Base-by-base conservation (phyloP, 78 protist species). In the Isochrysis galbana region DNA sequence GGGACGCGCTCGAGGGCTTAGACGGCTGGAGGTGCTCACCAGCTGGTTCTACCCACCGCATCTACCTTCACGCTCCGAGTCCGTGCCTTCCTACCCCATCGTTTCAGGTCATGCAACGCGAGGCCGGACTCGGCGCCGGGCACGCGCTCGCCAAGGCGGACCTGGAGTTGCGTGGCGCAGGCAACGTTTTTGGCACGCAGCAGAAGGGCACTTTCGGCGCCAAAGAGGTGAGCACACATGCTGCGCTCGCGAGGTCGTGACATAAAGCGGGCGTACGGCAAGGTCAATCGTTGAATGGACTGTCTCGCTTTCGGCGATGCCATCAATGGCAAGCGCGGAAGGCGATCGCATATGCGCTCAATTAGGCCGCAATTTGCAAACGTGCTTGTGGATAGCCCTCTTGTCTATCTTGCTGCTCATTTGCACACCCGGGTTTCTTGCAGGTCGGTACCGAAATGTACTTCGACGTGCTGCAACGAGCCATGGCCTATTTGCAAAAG, bases 121-220 rank as follows among this genome's bases (percentile, higher is more conserved):
- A 38, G 47, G 7, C 54, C 34, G 55, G 1, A 25, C 87, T 61
- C 32, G 74, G 77, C 42, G 29, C 32, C 36, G 89, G 90, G 61
- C 61, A 51, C 61, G 61, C 61, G 32, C 82, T 92, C 78, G 87
- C 94, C 44, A 21, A 34, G 34, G 23, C 38, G 34, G 94, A 92
- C 86, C 91, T 92, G 41, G 61, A 38, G 51, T 45, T 92, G 23
- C 94, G 94, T 14, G 94, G 94, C 51, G 91, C 91, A 3, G 94
- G 94, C 72, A 51, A 23, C 72, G 72, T 92, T 7, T 38, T 92
- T 17, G 94, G 94, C 45, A 7, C 38, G 25, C 80, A 67, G 42
- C 94, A 92, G 87, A 44, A 51, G 36, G 92, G 92, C n/a, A 21
- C 17, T 26, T 10, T 10, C 47, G 84, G 84, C 47, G 46, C n/a